phyloP scores from a whole-genome alignment of 306 rosid species.

The Castanea sativa region DNA sequence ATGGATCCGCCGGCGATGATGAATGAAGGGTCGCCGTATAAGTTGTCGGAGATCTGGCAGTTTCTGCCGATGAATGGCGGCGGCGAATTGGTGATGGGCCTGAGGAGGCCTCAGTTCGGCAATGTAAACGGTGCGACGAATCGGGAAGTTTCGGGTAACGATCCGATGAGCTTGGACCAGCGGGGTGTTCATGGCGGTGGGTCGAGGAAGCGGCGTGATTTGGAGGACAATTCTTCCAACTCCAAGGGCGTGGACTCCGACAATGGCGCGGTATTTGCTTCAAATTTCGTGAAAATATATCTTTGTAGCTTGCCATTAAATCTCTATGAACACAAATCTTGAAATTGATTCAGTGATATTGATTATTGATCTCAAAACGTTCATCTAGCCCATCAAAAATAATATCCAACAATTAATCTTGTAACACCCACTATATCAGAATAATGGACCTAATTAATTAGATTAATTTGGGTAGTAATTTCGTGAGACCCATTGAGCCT shows the following conservation, averaged over 20 bases:
- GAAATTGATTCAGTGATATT: no score
- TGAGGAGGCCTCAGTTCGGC: conserved; percentile 42
- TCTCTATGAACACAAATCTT: neutral
- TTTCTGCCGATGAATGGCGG: conserved; percentile 46
- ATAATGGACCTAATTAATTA: no score
- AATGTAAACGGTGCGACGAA: conserved; percentile 39
- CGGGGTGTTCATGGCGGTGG: conserved; percentile 18
- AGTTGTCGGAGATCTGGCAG: conserved; percentile 79
- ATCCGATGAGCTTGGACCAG: conserved; percentile 42
- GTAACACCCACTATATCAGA: no score
- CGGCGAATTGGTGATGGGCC: conserved; percentile 32
- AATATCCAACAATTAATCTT: no score
- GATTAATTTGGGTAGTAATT: no score
- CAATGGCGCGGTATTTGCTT: conserved; percentile 54
- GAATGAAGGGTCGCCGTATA: conserved; percentile 43
- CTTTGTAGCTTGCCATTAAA: neutral
- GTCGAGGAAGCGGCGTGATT: conserved; percentile 52
- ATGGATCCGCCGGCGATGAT: conserved; percentile 82
- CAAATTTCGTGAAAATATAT: neutral
- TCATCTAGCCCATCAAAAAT: no score
- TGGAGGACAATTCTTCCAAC: conserved; percentile 47
- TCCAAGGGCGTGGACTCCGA: conserved; percentile 45
- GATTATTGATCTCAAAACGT: no score
- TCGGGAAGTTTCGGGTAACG: conserved; percentile 37
- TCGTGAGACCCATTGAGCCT: no score